Base-by-base conservation (phyloP, 164 flowering plant species). In the Tinospora cordifolia region DNA sequence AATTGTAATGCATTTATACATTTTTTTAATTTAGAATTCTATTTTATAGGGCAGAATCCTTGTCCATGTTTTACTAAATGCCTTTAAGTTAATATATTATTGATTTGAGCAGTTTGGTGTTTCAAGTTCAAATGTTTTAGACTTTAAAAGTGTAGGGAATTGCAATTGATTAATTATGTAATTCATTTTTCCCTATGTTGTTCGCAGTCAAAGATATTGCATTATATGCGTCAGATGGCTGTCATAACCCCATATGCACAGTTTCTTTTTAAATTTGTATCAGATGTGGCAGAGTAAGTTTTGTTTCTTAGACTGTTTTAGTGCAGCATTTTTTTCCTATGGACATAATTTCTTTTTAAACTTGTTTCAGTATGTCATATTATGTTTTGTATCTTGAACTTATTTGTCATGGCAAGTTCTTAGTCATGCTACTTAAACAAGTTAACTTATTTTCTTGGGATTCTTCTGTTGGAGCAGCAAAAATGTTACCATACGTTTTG, bases 151-250 rank as follows among this genome's bases (percentile, higher is more conserved):
- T 19, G 19, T 49, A 11, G 4, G 59, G 21, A 51, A 6, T 22
- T 51, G 3, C 40, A 26, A 27, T 27, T 27, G 26, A 41, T 46
- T 11, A 5, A 21, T 30, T 30, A 30, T 25, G 49, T 49, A 47
- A 62, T 65, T 75, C 73, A 60, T 47, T 62, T 62, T 66, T 65
- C 12, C 62, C 74, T 63, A 10, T 72, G 15, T 72, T 25, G 12
- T 78, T 1, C 84, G 81, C 89, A 94, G 97, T 94, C 99, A 59
- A 94, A 94, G 79, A 94, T 94, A 74, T 80, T 92, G 81, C 99
- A 94, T 70, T 94, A 92, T 76, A 89, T 94, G 97, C 95, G 99
- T 74, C 99, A 94, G 79, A 92, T 94, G 95, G 99, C 97, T 69
- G 99, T 94, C 69, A 94, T 94, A 46, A 92, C 99, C 54, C 99